Conservation (phyloP, 2,329 filamentous ascomycete species). For the Exophiala bonariae region DNA sequence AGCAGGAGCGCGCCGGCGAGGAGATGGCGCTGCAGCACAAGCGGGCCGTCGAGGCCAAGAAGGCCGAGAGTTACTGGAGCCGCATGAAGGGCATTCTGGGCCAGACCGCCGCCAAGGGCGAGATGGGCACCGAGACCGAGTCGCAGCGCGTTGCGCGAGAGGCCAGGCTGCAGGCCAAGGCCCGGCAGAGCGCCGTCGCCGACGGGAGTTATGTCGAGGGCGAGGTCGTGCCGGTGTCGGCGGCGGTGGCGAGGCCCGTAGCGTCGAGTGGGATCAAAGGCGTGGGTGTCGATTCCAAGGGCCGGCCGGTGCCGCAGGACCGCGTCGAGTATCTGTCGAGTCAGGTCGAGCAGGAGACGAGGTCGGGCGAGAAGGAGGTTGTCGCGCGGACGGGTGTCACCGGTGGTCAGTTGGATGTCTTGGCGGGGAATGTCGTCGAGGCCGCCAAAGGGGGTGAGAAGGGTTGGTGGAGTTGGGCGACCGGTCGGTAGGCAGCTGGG, state of each 20-base stretch:
- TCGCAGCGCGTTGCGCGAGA: slow-evolving; percentile 16
- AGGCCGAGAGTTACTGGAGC: slow-evolving; percentile 33
- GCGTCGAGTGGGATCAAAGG: slow-evolving; percentile 19
- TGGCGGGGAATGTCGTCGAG: slow-evolving; percentile 22
- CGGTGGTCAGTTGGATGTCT: slow-evolving; percentile 24
- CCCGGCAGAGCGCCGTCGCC: not conserved
- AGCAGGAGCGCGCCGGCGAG: slow-evolving; percentile 46
- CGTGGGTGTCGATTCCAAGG: slow-evolving; percentile 28
- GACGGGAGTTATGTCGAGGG: slow-evolving; percentile 16
- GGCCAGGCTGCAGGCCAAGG: slow-evolving; percentile 3
- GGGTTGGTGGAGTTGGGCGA: slow-evolving; percentile 22
- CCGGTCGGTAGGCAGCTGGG: slow-evolving; percentile 13
- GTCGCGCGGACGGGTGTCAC: slow-evolving; percentile 1
- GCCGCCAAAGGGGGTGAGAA: slow-evolving; percentile 10
- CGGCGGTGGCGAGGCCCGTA: slow-evolving; percentile 7
- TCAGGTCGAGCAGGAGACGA: slow-evolving; percentile 9
- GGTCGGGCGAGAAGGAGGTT: slow-evolving; percentile 9
- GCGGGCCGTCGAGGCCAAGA: slow-evolving; percentile 39
- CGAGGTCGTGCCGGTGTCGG: slow-evolving; percentile 12
- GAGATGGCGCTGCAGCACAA: slow-evolving; percentile 44
- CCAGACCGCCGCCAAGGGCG: slow-evolving; percentile 15
- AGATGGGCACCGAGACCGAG: slow-evolving; percentile 22
- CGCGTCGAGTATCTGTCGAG: slow-evolving; percentile 22
- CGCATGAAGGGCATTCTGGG: slow-evolving; percentile 21
- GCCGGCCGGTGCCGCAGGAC: slow-evolving; percentile 24